Evolutionary conservation across 2,329 filamentous ascomycete species (phyloP), one percentile per base, ranked within the genome.

Genomic region (Fusarium multiceps): DNA sequence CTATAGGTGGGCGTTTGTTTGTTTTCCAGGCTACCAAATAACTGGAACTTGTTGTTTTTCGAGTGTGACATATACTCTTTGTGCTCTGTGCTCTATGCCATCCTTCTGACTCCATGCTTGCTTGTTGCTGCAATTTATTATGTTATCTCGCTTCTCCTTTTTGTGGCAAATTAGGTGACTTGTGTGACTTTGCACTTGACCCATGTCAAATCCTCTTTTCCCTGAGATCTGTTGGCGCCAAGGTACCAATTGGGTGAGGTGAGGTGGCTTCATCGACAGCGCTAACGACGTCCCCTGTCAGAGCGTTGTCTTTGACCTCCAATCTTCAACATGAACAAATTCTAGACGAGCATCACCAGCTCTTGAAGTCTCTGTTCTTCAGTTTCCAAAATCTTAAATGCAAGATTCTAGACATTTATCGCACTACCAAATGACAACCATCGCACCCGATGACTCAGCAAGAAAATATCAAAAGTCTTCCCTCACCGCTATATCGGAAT

Each of bases 121-220:
- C 11, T 16, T 10, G 6, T 50, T 50, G 30, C 20, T 51, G 49
- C 28, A 28, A 28, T 28, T n/a, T 14, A 50, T 41, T 40, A 16
- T 41, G 49, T 51, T 51, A 51, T 51, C 49, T 51, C 49, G 49
- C 49, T 51, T 51, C 49, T 51, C 49, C 49, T 51, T 51, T 51
- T 51, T 51, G 49, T 51, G 49, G 49, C 49, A 51, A 51, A 51
- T 51, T 51, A 51, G 49, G 14, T 41, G 32, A 27, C 25, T 51
- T 51, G 49, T 51, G 49, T 41, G 49, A 51, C 49, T 41, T 51
- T 23, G 47, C 23, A 13, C 23, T 40, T 41, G 23, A 21, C 32
- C 32, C 49, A 51, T 40, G 32, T 40, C 30, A 34, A 21, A 23
- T 30, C 27, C 47, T 21, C 48, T n/a, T 18, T 27, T 34, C 32